Conservation (phyloP, 1,284 basidiomycete species). For the Melampsora americana region DNA sequence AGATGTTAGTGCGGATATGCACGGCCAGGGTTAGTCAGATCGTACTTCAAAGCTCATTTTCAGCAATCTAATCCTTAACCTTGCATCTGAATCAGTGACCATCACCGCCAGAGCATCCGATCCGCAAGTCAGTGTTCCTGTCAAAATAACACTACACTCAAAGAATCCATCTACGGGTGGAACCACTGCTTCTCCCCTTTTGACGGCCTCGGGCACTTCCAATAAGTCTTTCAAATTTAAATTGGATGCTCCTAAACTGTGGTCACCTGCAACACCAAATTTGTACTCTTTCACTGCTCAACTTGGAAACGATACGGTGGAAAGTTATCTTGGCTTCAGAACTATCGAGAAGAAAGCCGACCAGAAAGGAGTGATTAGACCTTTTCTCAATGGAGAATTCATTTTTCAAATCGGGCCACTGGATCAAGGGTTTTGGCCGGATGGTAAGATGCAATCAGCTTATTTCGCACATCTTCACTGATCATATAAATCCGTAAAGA, state of each 20-base stretch:
- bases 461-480: neutral
- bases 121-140: neutral
- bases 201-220: slow-evolving; percentile 21
- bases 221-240: slow-evolving; percentile 23
- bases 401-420: slow-evolving; percentile 43
- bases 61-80: neutral
- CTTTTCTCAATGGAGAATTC: slow-evolving; percentile 44
- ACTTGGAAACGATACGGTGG: slow-evolving; percentile 34
- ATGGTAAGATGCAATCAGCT: slow-evolving; percentile 16
- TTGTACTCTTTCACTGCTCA: slow-evolving; percentile 41
- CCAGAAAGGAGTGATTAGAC: slow-evolving; percentile 34
- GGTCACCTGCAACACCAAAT: slow-evolving; percentile 39
- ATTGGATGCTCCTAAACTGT: slow-evolving; percentile 22
- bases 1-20: slow-evolving; percentile 17
- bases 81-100: slow-evolving; percentile 8
- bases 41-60: too few relatives aligned
- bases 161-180: neutral
- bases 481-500: too few relatives aligned
- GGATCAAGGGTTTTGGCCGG: slow-evolving; percentile 46
- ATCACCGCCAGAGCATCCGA: slow-evolving; percentile 20
- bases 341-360: slow-evolving; percentile 40
- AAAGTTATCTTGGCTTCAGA: slow-evolving; percentile 44
- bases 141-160: slow-evolving; percentile 10
- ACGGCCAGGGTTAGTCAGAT: slow-evolving; percentile 23
- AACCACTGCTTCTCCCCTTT: neutral